phyloP scores from a whole-genome alignment of 306 rosid genomes.

The Oxytropis ochrocephala region DNA sequence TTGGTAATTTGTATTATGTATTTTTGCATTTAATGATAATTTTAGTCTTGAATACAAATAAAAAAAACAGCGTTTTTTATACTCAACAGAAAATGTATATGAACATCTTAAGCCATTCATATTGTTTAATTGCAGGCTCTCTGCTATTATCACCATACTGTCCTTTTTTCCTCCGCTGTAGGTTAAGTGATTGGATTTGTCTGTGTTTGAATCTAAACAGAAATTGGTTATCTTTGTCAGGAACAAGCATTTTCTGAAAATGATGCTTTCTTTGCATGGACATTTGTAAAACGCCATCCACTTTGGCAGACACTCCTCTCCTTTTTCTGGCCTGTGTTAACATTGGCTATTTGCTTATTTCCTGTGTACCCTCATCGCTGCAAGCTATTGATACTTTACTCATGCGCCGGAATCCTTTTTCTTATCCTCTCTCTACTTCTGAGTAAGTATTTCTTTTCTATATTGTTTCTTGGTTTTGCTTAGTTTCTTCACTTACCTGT shows the following conservation, averaged over 20 bases:
- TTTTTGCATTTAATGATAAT: neutral
- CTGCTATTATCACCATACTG: neutral
- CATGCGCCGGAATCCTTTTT: constrained; percentile 84
- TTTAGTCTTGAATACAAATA: neutral
- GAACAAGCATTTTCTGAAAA: constrained; percentile 86
- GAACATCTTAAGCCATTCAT: neutral
- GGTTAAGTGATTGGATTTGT: neutral
- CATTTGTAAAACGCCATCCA: constrained; percentile 83
- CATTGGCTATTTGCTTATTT: constrained; percentile 95
- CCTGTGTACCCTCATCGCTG: constrained; percentile 95
- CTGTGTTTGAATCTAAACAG: constrained; percentile 25
- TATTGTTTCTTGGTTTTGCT: neutral
- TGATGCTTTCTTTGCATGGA: constrained; percentile 98
- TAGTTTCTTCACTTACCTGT: constrained; percentile 2
- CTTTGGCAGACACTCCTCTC: constrained; percentile 99
- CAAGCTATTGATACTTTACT: constrained; percentile 90
- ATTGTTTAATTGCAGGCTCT: constrained; percentile 11
- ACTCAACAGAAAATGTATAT: neutral
- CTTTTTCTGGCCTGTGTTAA: constrained; percentile 94
- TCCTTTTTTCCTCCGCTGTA: neutral
- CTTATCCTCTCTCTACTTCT: constrained; percentile 76
- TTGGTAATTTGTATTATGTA: neutral
- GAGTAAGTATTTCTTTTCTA: constrained; percentile 48
- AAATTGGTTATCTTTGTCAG: constrained; percentile 45
- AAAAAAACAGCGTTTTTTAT: neutral